Base-by-base conservation (phyloP, 805 yeast genomes). In the Starmerella bombicola region DNA sequence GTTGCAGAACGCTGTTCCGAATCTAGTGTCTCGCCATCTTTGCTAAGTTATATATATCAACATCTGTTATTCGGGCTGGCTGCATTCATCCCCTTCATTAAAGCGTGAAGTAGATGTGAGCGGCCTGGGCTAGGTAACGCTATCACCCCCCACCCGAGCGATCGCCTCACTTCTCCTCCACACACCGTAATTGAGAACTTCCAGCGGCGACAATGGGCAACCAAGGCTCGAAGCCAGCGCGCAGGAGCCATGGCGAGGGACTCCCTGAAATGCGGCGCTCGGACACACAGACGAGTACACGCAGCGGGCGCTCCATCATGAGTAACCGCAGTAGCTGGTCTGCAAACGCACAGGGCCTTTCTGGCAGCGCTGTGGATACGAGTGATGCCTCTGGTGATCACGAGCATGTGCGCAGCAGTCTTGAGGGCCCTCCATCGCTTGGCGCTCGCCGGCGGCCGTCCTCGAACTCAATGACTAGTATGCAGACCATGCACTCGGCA, bases 231-330 rank as follows among this genome's bases (percentile, higher is more conserved):
- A 60, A 59, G 43, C 38, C 37, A 18, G 25, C 17, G 15, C 23
- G 33, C 19, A 57, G 54, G 39, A 50, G 51, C 30, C 40, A 37
- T 31, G 30, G 28, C 35, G 50, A 42, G 21, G 16, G 32, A 13
- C 37, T 37, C 45, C 58, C 48, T 43, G 51, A 40, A 40, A 57
- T 43, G 55, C 57, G 49, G 49, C 64, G 69, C 29, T 48, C 59
- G 17, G 69, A 65, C 47, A 65, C 69, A 3, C 66, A 62, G 42
- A 60, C 60, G 16, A 61, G 66, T 30, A 52, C 62, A n/a, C 50
- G 56, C 37, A 32, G 40, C 6, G 45, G 47, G 18, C 41, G 45
- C 23, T 29, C 39, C 12, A 38, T 42, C 31, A 45, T 42, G 42
- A 47, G 51, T 43, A 45, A 44, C 33, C 43, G 49, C 33, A 35